Base-by-base conservation (phyloP, 306 rosid genomes). In the Spatholobus suberectus region DNA sequence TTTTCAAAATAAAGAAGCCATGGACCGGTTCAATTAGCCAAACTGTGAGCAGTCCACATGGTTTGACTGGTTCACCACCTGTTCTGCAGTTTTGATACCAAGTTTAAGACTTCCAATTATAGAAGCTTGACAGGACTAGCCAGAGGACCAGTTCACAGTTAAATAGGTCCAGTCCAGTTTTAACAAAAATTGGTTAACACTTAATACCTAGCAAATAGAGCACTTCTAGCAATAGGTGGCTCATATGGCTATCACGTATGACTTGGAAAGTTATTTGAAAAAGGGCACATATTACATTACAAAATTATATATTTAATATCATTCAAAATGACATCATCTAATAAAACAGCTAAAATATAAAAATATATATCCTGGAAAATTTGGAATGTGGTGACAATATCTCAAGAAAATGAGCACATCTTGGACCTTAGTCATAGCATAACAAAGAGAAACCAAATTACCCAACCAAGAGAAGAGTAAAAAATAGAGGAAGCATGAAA, bases 261-360 rank as follows among this genome's bases (percentile, higher is more conserved):
- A 5, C 34, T 68, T 2, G 34, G 15, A 23, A 15, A 21, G 55
- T 7, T 6, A 69, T 69, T 69, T 41, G 55, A 6, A 41, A 41
- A 24, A 44, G 24, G 75, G 40, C 38, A 24, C 18, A 43, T n/a
- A n/a, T 70, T 24, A 44, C 26, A 70, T 37, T 29, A 18, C 0
- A 37, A 38, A 38, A 67, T 68, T 10, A 65, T 66, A n/a, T 66
- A 29, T 66, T 17, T 66, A 66, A n/a, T 35, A 66, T 66, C 24
- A 17, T 66, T 66, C 27, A 37, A 35, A 35, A 66, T 9, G 14
- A 66, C 12, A 17, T 49, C 57, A 49, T 49, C 0, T 49, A 62
- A 62, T 27, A 32, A 62, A 62, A n/a, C n/a, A 62, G 66, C 35
- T 21, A 58, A 58, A 23, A 23, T 10, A 6, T 18, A 54, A 18